Base-by-base conservation (phyloP, 2,329 filamentous ascomycete genomes). In the Cercospora beticola region DNA sequence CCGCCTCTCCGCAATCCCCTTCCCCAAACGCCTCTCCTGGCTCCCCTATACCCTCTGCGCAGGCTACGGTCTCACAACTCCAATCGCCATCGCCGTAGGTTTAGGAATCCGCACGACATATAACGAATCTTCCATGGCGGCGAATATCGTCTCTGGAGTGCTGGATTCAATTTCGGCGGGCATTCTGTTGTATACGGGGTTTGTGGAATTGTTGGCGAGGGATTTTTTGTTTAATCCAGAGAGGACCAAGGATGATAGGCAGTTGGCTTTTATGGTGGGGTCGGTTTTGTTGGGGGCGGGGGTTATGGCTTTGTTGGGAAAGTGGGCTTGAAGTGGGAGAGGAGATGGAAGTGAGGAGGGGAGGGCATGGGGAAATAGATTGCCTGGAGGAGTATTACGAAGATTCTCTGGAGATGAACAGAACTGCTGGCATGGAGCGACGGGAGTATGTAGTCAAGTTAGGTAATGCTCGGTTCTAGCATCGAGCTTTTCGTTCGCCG, bases 231-330 rank as follows among this genome's bases (percentile, higher is more conserved):
- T 87, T 74, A 87, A 90, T 12, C 84, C 97, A 6, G 92, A 97
- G 9, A 93, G 97, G 82, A 85, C 97, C 33, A 89, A 97, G 82
- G 93, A 94, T 0, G 93, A 97, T 77, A 93, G 97, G 81, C 86
- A 92, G 73, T 79, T 94, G 54, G 92, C 92, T 0, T 97, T 97
- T 82, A 94, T 97, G 91, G 95, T 97, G 81, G 93, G 91, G 79
- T 87, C 87, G 3, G 87, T 91, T 70, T 93, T 97, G 90, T 87
- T 90, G 59, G 88, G 88, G 62, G 91, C 91, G 0, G 77, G 78
- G 81, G 78, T 95, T 65, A 97, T 97, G 93, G 90, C 92, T 12
- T 74, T 95, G 70, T 83, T 96, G 31, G 93, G 92, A 2, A 92
- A 94, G 78, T 96, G 93, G 92, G 92, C 92, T 67, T 95, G 81